Conservation (phyloP, 2,329 filamentous ascomycete genomes). For the Aspergillus intermedius region DNA sequence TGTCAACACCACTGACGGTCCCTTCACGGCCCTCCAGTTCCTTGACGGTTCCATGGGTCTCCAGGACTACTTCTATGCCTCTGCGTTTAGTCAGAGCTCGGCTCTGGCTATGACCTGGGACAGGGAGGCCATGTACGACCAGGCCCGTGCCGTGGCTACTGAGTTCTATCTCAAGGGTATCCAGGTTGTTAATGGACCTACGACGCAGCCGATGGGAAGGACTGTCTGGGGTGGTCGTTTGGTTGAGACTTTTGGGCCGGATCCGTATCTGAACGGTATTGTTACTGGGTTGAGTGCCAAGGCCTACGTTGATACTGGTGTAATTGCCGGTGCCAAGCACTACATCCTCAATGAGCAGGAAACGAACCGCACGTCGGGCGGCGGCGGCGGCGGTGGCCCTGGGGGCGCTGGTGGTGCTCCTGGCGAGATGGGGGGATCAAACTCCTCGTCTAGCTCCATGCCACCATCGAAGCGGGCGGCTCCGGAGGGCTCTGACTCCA, state of each 20-base stretch:
- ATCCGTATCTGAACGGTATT: conserved; percentile 41
- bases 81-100: conserved; percentile 13
- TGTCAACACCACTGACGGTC: conserved; percentile 15
- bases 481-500: neutral
- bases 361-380: conserved; percentile 31
- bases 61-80: conserved; percentile 16
- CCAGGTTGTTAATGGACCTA: conserved; percentile 14
- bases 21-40: conserved; percentile 18
- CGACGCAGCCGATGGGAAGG: conserved; percentile 13
- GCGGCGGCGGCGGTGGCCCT: conserved; percentile 11
- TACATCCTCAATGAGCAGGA: conserved; percentile 63
- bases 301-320: conserved; percentile 51
- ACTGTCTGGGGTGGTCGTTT: conserved; percentile 16
- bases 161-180: conserved; percentile 16
- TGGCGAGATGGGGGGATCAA: conserved; percentile 1
- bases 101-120: conserved; percentile 17
- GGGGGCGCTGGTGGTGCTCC: conserved; percentile 35
- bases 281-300: conserved; percentile 37
- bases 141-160: conserved; percentile 10
- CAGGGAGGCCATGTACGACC: conserved; percentile 13
- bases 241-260: conserved; percentile 39
- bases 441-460: conserved; percentile 21
- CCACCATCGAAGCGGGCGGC: neutral
- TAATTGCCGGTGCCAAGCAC: conserved; percentile 25
- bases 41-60: conserved; percentile 14